Conservation (phyloP, 352 stramenopile genomes). For the Pythium guiyangense region DNA sequence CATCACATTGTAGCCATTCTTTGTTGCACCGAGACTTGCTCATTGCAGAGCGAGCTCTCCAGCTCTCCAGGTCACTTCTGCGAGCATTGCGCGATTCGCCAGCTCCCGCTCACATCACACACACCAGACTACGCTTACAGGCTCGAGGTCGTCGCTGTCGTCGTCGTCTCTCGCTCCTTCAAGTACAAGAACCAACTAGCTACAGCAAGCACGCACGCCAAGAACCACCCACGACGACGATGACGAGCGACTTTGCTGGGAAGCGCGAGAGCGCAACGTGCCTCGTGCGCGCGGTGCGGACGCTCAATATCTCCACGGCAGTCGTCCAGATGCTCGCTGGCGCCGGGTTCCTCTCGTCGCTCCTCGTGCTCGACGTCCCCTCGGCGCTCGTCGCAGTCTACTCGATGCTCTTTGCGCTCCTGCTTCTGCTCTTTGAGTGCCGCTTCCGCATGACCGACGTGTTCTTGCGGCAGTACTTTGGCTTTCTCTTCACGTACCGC, state of each 20-base stretch:
- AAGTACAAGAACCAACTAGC: too few relatives aligned
- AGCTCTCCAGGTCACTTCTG: neutral
- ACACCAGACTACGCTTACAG: too few relatives aligned
- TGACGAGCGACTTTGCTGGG: slow-evolving; percentile 4
- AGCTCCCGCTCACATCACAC: too few relatives aligned
- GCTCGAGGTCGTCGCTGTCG: too few relatives aligned
- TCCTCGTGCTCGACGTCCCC: slow-evolving; percentile 34
- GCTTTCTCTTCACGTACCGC: slow-evolving; percentile 53
- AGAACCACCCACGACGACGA: neutral
- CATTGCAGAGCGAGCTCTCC: too few relatives aligned
- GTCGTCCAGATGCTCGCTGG: slow-evolving; percentile 34
- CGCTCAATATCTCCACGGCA: slow-evolving; percentile 39
- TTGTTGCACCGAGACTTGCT: too few relatives aligned
- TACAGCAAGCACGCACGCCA: too few relatives aligned
- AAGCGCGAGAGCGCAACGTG: slow-evolving; percentile 23
- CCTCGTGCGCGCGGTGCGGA: slow-evolving; percentile 23
- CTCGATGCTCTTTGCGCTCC: slow-evolving; percentile 35
- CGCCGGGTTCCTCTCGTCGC: slow-evolving; percentile 32
- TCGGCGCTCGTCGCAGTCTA: slow-evolving; percentile 49
- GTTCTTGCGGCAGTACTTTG: slow-evolving; percentile 49
- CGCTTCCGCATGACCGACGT: slow-evolving; percentile 38
- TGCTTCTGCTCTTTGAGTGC: slow-evolving; percentile 52
- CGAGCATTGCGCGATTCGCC: too few relatives aligned
- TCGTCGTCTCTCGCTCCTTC: too few relatives aligned
- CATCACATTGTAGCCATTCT: too few relatives aligned